A percentile compares a stretch with the other conserved stretches of the same genome.
Evolutionary conservation across 108 stramenopile species (phyloP).

Genomic region (Chaetoceros muelleri): DNA sequence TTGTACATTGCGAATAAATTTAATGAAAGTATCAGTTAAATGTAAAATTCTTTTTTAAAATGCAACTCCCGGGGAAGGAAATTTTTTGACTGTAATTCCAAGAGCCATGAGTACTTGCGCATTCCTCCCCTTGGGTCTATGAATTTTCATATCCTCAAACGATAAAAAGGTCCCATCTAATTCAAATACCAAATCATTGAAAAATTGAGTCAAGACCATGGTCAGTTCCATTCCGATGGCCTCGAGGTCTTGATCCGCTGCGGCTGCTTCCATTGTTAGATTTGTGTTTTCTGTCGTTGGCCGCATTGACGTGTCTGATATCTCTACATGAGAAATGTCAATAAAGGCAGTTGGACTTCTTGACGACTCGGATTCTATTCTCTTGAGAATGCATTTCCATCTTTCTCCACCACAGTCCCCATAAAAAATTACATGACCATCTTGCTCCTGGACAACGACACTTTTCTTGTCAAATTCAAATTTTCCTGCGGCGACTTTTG

Average conservation of each 20-base stretch:
- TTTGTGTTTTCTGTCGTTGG: neutral
- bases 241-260: neutral
- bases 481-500: neutral
- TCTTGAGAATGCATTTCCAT: constrained; percentile 21
- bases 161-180: constrained; percentile 49
- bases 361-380: constrained; percentile 6
- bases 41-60: constrained; percentile 36
- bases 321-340: neutral
- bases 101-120: constrained; percentile 35
- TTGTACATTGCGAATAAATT: too few relatives aligned
- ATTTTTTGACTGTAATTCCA: constrained; percentile 39
- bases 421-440: constrained; percentile 14
- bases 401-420: constrained; percentile 11
- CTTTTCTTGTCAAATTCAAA: constrained; percentile 29
- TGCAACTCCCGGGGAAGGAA: constrained; percentile 42
- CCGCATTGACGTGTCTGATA: neutral
- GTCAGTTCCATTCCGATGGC: constrained; percentile 12
- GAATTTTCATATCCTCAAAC: constrained; percentile 35
- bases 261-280: neutral
- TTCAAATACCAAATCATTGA: constrained; percentile 48
- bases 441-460: constrained; percentile 14
- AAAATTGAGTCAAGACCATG: constrained; percentile 24
- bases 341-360: neutral
- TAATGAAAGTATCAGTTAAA: too few relatives aligned
- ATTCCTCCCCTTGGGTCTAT: constrained; percentile 24